Conservation (phyloP, 1,139 yeast species). For the Kodamaea derodonti region DNA sequence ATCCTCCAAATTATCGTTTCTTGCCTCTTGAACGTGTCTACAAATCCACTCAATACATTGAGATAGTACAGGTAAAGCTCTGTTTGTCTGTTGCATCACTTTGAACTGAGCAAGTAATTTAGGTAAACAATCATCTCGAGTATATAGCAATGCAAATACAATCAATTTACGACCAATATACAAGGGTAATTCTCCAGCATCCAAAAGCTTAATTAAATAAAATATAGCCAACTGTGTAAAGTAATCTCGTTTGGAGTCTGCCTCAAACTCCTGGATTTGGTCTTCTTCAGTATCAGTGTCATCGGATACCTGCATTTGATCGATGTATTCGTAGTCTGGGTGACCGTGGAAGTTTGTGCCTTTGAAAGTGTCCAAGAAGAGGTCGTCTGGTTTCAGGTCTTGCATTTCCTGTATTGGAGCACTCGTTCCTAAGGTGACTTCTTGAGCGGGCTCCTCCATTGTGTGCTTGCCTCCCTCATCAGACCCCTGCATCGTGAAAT, state of each 20-base stretch:
- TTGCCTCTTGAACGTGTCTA: constrained; percentile 4
- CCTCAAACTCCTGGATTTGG: not conserved
- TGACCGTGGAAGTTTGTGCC: constrained; percentile 4
- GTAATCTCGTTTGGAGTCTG: constrained; percentile 2
- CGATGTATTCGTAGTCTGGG: constrained; percentile 5
- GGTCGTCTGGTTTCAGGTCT: constrained; percentile 12
- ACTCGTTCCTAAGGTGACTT: too few species aligned
- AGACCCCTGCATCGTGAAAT: too few species aligned
- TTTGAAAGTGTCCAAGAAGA: constrained; percentile 10
- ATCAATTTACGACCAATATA: constrained; percentile 26
- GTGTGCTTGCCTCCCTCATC: not conserved
- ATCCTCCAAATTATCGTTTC: constrained; percentile 4
- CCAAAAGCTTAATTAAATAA: constrained; percentile 15
- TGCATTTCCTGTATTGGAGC: not conserved
- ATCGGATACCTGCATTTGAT: constrained; percentile 33
- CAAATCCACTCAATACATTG: constrained; percentile 16
- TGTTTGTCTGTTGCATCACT: constrained; percentile 12
- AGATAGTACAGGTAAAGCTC: constrained; percentile 10
- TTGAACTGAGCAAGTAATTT: constrained; percentile 11
- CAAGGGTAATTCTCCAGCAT: constrained; percentile 26
- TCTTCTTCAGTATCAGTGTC: constrained; percentile 19
- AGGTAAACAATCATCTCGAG: constrained; percentile 4
- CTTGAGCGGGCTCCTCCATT: not conserved
- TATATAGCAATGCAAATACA: constrained; percentile 19
- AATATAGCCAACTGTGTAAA: constrained; percentile 3